These are phyloP conservation scores for Venturia carpophila DNA, from an alignment of 2,329 filamentous ascomycete genomes.

Conservation along the genomic window DNA sequence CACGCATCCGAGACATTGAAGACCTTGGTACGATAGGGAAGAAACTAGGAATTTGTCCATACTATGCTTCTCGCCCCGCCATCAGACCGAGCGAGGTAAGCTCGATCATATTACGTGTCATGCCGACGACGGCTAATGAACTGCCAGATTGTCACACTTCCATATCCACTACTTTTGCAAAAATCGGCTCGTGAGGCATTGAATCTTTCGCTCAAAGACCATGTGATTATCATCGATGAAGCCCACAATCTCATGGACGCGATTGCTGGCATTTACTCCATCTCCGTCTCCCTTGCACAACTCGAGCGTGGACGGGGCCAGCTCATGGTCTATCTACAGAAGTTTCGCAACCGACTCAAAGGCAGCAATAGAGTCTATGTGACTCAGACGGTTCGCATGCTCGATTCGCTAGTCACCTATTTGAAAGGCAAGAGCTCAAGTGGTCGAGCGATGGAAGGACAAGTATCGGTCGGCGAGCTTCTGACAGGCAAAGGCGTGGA, in stretches of 20 bases:
- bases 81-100: slow-evolving; percentile 68
- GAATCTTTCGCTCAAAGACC: slow-evolving; percentile 74
- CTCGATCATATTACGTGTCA: neutral
- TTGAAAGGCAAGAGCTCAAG: slow-evolving; percentile 46
- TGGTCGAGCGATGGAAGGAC: slow-evolving; percentile 49
- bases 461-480: slow-evolving; percentile 62
- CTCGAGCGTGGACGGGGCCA: slow-evolving; percentile 65
- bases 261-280: slow-evolving; percentile 77
- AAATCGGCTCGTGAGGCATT: slow-evolving; percentile 80
- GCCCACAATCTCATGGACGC: slow-evolving; percentile 98
- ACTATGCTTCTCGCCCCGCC: slow-evolving; percentile 85
- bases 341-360: slow-evolving; percentile 80
- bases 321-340: slow-evolving; percentile 73
- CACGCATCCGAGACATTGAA: slow-evolving; percentile 86
- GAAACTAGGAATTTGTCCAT: slow-evolving; percentile 76
- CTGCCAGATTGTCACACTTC: slow-evolving; percentile 69
- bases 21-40: slow-evolving; percentile 74
- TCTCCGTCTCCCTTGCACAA: slow-evolving; percentile 65
- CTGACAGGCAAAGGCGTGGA: slow-evolving; percentile 81
- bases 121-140: neutral
- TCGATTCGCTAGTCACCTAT: slow-evolving; percentile 69
- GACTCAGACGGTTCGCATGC: slow-evolving; percentile 73
- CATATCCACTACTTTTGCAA: slow-evolving; percentile 85
- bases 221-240: slow-evolving; percentile 93
- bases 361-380: slow-evolving; percentile 88